Base-by-base conservation (phyloP, 192 early-diverging fungal genomes). In the Mortierella antarctica region DNA sequence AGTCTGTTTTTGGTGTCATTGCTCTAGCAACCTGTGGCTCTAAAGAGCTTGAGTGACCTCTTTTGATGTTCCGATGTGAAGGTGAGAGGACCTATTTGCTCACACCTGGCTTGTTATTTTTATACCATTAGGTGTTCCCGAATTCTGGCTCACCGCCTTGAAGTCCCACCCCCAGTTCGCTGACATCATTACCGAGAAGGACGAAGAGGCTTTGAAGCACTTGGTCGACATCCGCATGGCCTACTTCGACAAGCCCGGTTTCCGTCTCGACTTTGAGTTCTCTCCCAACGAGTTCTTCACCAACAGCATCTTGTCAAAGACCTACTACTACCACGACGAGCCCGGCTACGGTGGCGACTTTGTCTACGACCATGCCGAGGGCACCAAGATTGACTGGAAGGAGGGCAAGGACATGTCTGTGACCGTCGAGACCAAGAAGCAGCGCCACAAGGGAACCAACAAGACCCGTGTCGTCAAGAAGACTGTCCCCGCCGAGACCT, bases 401-500 rank as follows among this genome's bases (percentile, higher is more conserved):
- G 95, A 97, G 70, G 96, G 94, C 81, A 95, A 97, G 89, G 93
- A 99, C 83, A 90, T 99, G 58, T 93, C 93, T 54, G 92, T 98
- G 57, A 95, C 89, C 40, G 88, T 98, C 67, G 97, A 99, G 88
- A 93, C 96, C 83, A 97, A 96, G 90, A 99, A 96, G 86, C 98
- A 99, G 89, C 94, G 97, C 61, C 96, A 98, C 89, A 98, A 97
- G 91, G 93, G 92, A 64, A 96, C 96, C 82, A 99, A 99, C 92
- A 96, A 98, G 90, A 97, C 95, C 49, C 95, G 98, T 58, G 92
- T 96, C 45, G 94, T 99, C 81, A 99, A 98, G 91, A 95, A 93
- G 77, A 96, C 95, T 50, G 95, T 99, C 46, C 97, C 95, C 17
- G 90, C 94, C 31, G 95, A 96, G 64, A 96, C 97, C 57, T 99